Evolutionary conservation across 768 basidiomycete genomes (phyloP), one percentile per base, ranked within the genome.

Genomic region (Heimioporus sp.): DNA sequence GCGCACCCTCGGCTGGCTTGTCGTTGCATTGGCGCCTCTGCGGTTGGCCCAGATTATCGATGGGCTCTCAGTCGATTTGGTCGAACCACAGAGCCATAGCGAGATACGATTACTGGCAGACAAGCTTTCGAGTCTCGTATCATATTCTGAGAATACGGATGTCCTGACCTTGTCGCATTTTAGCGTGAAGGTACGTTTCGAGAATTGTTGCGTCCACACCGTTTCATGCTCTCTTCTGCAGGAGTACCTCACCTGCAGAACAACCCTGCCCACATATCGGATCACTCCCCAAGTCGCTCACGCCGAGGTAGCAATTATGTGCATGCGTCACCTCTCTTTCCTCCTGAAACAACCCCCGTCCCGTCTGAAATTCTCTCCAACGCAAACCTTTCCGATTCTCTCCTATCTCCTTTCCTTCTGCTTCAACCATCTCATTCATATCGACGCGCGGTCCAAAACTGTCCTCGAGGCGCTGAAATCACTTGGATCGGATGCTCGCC

Each of bases 131-230:
- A 49, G 31, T 11, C 49, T 57, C 12, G 53, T 57, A 10, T 46
- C 28, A 10, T 42, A 49, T 11, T 40, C 44, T 13, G 34, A 49
- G 32, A 30, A 46, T 10, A 54, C 48, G 11, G 10, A 10, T 5
- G 11, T 38, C 39, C 1, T 1, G 16, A 28, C 39, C 12, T 32
- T 57, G 30, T 50, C 49, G 3, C 56, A 57, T 35, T 57, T 43
- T 30, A 57, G 49, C 20, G 56, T 54, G 28, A 53, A 54, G 56
- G 56, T 54, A 51, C 15, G 35, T 16, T 36, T 4, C 30, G 13
- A n/a, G 16, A 17, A 8, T 38, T 7, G 7, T 9, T 38, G n/a
- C 7, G 35, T 28, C 8, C 3, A 36, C 35, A 11, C 15, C 35
- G 35, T 12, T 36, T 28, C 24, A 36, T 36, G 16, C 11, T 36